Evolutionary conservation across 2,329 filamentous ascomycete genomes (phyloP), one percentile per base, ranked within the genome.

Genomic region (Dothistroma septosporum): DNA sequence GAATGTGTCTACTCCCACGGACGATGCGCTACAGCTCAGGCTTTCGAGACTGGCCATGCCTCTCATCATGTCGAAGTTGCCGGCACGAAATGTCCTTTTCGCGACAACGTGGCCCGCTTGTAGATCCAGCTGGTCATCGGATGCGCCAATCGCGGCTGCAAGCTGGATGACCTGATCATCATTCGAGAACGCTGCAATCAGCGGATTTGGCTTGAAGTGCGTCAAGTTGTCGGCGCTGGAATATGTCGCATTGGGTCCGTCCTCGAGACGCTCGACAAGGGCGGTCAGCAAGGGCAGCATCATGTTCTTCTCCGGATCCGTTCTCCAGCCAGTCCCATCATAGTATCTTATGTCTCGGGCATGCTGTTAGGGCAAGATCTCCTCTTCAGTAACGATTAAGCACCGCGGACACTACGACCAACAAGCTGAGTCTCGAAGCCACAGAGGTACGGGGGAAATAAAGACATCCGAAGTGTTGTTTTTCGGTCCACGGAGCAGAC

Each of bases 401-500:
- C 87, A 89, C 76, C 82, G 88, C 0, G 85, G 83, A 9, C 83
- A 16, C 62, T 66, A 0, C 73, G 75, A 1, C 86, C 86, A 0
- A 78, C 84, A 66, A 89, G 88, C 68, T 89, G 86, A 2, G 81
- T 84, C 69, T 89, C 87, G 62, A 87, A 89, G 2, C 85, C 86
- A 65, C 87, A 89, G 2, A 89, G 77, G 65, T 88, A 88, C n/a
- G 0, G 86, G 85, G 32, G 89, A 85, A 49, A 82, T 80, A 8
- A 75, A 77, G 47, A 86, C 76, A 60, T 88, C 84, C 1, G 72
- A 74, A 33, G 80, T 74, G 0, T 78, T 80, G 35, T 88, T 78
- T 0, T 79, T 80, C 35, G 88, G 78, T 1, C 86, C 85, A 0
- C 73, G 67, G 33, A 87, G 78, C 35, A 84, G 69, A 6, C 73